Evolutionary conservation across 306 rosid genomes (phyloP).

Genomic region (Sechiopsis laciniata): DNA sequence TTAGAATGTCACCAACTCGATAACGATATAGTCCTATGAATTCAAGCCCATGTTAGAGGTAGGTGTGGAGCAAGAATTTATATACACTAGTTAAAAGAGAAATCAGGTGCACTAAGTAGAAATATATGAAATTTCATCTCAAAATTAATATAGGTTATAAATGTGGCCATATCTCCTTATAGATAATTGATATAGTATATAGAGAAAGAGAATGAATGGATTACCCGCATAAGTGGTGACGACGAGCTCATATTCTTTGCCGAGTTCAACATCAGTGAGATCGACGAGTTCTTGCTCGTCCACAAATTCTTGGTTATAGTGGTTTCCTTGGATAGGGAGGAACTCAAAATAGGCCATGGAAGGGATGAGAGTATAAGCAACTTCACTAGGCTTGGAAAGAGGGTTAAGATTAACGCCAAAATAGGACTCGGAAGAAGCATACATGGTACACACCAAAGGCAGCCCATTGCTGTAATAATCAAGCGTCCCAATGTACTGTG

Average conservation of each 20-base stretch:
- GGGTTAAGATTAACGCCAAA: slow-evolving; percentile 25
- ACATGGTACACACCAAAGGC: slow-evolving; percentile 27
- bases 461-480: slow-evolving; percentile 25
- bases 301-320: not conserved
- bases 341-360: slow-evolving; percentile 27
- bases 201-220: not conserved
- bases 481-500: slow-evolving; percentile 24
- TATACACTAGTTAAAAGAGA: no score
- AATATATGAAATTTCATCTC: no score
- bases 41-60: no score
- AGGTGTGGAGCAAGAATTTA: no score
- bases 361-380: no score
- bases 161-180: no score
- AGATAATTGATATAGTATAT: no score
- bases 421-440: slow-evolving; percentile 29
- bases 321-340: slow-evolving; percentile 19
- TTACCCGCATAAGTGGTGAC: slow-evolving; percentile 28
- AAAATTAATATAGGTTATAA: no score
- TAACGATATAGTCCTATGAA: no score
- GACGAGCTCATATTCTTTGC: slow-evolving; percentile 25
- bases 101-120: no score
- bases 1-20: no score
- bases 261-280: slow-evolving; percentile 23
- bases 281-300: slow-evolving; percentile 16
- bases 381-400: slow-evolving; percentile 22